Conservation (phyloP, 2,329 filamentous ascomycete genomes). For the Fusarium nelsonii region DNA sequence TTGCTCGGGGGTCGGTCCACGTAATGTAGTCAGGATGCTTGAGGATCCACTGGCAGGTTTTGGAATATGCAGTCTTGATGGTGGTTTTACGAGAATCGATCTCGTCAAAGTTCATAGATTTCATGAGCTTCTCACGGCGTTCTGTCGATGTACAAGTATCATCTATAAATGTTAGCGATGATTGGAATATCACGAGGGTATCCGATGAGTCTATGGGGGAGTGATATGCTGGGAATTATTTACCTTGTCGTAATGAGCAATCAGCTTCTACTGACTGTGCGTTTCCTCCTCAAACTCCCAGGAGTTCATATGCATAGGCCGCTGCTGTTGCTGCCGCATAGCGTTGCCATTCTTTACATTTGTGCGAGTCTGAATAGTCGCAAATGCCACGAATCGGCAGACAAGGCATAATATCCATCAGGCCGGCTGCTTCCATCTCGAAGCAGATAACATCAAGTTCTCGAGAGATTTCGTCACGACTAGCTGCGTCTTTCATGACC, state of each 20-base stretch:
- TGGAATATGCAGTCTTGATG: constrained; percentile 53
- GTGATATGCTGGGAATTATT: not conserved
- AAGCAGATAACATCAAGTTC: constrained; percentile 42
- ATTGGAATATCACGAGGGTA: too few relatives aligned
- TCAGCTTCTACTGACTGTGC: rapidly evolving
- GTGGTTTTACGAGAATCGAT: constrained; percentile 54
- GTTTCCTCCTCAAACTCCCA: not conserved
- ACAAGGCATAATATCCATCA: constrained; percentile 50
- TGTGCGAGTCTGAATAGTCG: constrained; percentile 50
- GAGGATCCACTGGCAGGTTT: constrained; percentile 41
- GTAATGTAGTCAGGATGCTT: constrained; percentile 4
- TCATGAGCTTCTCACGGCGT: constrained; percentile 27
- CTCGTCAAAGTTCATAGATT: constrained; percentile 54
- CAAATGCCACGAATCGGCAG: constrained; percentile 57
- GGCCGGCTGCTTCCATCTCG: constrained; percentile 51
- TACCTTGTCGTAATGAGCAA: not conserved
- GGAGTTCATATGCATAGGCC: constrained; percentile 4
- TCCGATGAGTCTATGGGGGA: not conserved
- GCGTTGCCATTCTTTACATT: not conserved
- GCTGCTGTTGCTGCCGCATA: constrained; percentile 4
- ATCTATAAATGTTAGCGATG: not conserved
- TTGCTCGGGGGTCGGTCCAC: constrained; percentile 13
- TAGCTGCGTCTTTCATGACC: constrained; percentile 53
- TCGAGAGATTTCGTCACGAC: constrained; percentile 48
- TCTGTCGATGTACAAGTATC: not conserved